Conservation (phyloP, 78 protist species). For the Cavenderia fasciculata region DNA sequence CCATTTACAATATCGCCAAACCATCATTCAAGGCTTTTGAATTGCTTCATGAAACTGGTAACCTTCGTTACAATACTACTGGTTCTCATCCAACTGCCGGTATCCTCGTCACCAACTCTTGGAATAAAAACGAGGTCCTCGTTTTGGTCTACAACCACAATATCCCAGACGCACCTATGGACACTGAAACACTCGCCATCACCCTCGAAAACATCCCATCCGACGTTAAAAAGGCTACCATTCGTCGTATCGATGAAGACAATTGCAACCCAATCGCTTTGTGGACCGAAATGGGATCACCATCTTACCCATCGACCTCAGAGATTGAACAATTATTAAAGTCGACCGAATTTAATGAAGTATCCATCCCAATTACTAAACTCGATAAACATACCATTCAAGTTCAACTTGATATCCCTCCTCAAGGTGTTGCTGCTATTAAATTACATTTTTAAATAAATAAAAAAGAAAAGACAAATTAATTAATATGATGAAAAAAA, state of each 20-base stretch:
- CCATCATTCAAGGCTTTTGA: constrained; percentile 75
- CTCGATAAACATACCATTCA: not conserved
- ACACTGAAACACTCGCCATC: constrained; percentile 10
- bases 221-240: not conserved
- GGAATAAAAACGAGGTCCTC: not conserved
- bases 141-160: constrained; percentile 52
- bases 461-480: not conserved
- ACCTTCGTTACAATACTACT: not conserved
- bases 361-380: not conserved
- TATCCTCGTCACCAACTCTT: constrained; percentile 1
- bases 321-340: constrained; percentile 15
- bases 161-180: constrained; percentile 53
- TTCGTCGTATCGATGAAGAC: constrained; percentile 57
- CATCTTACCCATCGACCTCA: constrained; percentile 10
- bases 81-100: constrained; percentile 77
- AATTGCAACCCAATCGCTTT: constrained; percentile 54
- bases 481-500: no score
- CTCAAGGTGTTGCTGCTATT: constrained; percentile 38
- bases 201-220: constrained; percentile 17
- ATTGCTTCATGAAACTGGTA: constrained; percentile 70
- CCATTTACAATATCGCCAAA: constrained; percentile 48
- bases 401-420: constrained; percentile 4
- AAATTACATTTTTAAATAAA: not conserved
- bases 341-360: not conserved
- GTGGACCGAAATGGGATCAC: constrained; percentile 55